Base-by-base conservation (phyloP, 139 green algal species). In the Pedinophyceae sp. region DNA sequence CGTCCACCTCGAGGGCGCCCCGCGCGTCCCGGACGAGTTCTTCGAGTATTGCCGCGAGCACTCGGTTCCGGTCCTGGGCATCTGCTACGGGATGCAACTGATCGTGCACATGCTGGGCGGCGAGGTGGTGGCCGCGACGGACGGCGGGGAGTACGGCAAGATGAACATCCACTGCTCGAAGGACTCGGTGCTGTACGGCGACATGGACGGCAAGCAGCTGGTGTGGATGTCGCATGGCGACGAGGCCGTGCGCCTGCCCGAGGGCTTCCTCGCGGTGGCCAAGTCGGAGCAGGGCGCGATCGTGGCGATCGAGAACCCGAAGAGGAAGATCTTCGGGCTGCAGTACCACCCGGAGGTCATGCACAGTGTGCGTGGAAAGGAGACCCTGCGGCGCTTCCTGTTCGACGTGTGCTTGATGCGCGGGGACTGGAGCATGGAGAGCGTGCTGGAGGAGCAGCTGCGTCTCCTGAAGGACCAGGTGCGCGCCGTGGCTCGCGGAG, bases 171-270 rank as follows among this genome's bases (percentile, higher is more conserved):
- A 75, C 25, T 77, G 79, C 4, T 65, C 67, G 24, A 54, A 65
- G 2, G 59, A 60, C 26, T 85, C 72, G 3, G 38, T 55, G 39
- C 71, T 95, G 15, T 96, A 89, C 55, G 59, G 56, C 17, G 64
- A 74, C 29, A 48, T 50, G 1, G 25, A 25, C 29, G 55, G 70
- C 38, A 52, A 26, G 34, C 77, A 94, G 69, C 57, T 57, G 18
- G 92, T 99, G 29, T 99, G 92, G 92, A 99, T 99, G 92, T 91
- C 75, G 56, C 92, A 99, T 67, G 88, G 91, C 15, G 92, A 99
- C 55, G 80, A 93, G 61, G 86, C 80, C 10, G 70, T 75, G 1
- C 62, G 73, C 59, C 75, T 99, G 49, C 92, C 92, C 1, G 68
- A 82, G 6, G 89, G 89, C 23, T 98, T 98, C 61, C 54, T 25